phyloP scores from a whole-genome alignment of 2,329 filamentous ascomycete genomes.

The Phyllosticta citrichinensis region DNA sequence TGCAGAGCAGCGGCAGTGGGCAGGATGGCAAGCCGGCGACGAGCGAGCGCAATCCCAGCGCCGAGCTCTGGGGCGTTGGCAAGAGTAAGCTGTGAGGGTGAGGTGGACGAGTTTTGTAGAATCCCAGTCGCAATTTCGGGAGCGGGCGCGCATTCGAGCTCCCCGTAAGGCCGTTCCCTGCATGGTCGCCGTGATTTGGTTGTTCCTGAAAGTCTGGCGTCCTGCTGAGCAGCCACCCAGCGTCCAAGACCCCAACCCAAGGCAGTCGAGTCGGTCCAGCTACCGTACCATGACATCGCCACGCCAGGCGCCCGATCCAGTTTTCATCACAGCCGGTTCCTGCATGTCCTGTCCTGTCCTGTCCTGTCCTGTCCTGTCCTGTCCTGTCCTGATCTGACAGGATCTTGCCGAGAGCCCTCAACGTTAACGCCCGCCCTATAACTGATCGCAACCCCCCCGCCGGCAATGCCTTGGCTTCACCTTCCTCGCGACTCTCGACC shows the following conservation, averaged over 20 bases:
- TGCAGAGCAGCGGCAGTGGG: constrained; percentile 4
- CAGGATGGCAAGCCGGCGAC: constrained; percentile 12
- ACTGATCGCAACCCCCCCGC: not conserved
- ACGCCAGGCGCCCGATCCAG: not conserved
- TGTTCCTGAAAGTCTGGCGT: not conserved
- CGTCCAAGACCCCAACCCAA: not conserved
- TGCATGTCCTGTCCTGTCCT: not conserved
- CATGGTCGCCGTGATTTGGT: not conserved
- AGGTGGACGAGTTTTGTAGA: not conserved
- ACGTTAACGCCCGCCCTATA: not conserved
- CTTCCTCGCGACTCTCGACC: not conserved
- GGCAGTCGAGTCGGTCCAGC: not conserved
- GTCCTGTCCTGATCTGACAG: no score
- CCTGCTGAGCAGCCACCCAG: not conserved
- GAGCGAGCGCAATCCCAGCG: constrained; percentile 27
- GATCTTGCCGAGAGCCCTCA: not conserved
- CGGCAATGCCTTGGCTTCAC: not conserved
- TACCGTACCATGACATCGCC: not conserved
- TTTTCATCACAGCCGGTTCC: not conserved
- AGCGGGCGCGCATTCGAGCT: not conserved
- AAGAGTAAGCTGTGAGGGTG: constrained; percentile 31
- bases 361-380: no score
- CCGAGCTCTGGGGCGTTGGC: constrained; percentile 32
- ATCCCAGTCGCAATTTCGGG: not conserved
- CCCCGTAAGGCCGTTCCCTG: not conserved